Evolutionary conservation across 2,329 filamentous ascomycete species (phyloP), one percentile per base, ranked within the genome.

Genomic region (Cladosporium velox): DNA sequence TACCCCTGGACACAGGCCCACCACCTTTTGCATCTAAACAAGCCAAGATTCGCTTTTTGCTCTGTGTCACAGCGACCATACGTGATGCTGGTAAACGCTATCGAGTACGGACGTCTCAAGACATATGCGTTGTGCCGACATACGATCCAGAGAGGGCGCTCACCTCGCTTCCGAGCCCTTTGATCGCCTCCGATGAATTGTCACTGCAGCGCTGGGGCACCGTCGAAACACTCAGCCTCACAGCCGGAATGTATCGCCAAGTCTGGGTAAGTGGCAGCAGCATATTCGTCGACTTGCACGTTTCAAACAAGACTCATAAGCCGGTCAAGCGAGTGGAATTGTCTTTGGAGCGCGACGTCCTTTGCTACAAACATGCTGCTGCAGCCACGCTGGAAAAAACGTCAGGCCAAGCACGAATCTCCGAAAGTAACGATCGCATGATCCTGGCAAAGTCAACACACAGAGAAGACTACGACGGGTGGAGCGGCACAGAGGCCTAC

Each of bases 131-230:
- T 12, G 73, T 86, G 30, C 82, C 84, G 7, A 84, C 85, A 14
- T 85, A 85, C 69, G 84, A 86, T 73, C 84, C 84, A 21, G 83
- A 86, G 70, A 85, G 84, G 72, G 84, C 84, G 8, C 77, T 86
- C 34, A 80, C 83, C 67, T 85, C 83, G 38, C 75, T 86, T 11
- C 79, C 83, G 6, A 84, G 83, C 66, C 83, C 83, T 8, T 73
- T 86, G 38, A 83, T 80, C 30, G 82, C 81, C 14, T 80, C 78
- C 18, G 83, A 85, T 66, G 82, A 84, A 68, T 77, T 81, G 68
- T 67, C 75, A 6, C 73, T 82, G 38, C 76, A 79, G 32, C 77
- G 78, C 32, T 76, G 80, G 49, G 74, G 72, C 32, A 75, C 75
- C 1, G 66, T 80, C 1, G 83, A 85, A 66, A 78, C 77, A 11